Evolutionary conservation across 441 rosid genomes (phyloP), one percentile per base, ranked within the genome.

Genomic region (Cnidoscolus chayamansa): DNA sequence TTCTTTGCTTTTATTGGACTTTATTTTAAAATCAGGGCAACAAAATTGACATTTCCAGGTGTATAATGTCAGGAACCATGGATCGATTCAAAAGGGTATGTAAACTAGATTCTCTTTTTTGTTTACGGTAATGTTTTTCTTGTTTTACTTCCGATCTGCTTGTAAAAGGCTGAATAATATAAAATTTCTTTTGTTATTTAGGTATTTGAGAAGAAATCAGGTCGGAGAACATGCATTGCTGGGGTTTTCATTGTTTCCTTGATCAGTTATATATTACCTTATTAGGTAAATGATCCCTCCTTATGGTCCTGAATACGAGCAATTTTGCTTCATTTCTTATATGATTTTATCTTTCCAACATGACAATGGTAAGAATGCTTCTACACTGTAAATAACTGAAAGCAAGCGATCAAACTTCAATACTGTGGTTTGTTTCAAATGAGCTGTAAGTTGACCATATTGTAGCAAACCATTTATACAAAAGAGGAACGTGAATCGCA

Each of bases 161-260:
- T 48, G 63, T 43, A 76, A 53, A 10, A 72, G 17, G 35, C 63
- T 65, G 69, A 71, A 60, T 71, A 9, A 69, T 15, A 51, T 45
- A 15, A 65, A 59, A 25, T 25, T 25, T 11, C 50, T 64, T 69
- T 71, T 78, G 65, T 58, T 43, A 0, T 66, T 53, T 78, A 94
- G 98, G 98, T 94, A 54, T 92, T 92, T 75, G 97, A 92, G 84
- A 90, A 86, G 87, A 94, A 87, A 82, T 89, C 97, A 65, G 86
- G 81, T 65, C 71, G 85, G 74, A 89, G 82, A 83, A 88, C 80
- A 72, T 90, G 93, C 74, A 74, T 94, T 64, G 89, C 82, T 5
- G 85, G 53, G 35, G 79, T 82, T 83, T 89, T 94, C 55, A 77
- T 90, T 77, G 76, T 82, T 68, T 72, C 81, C 72, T 90, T 92